Percentiles rank a stretch among this genome's conserved stretches.
These are phyloP conservation scores for Malassezia psittaci DNA, from an alignment of 1,284 basidiomycete species.

Conservation along the genomic window DNA sequence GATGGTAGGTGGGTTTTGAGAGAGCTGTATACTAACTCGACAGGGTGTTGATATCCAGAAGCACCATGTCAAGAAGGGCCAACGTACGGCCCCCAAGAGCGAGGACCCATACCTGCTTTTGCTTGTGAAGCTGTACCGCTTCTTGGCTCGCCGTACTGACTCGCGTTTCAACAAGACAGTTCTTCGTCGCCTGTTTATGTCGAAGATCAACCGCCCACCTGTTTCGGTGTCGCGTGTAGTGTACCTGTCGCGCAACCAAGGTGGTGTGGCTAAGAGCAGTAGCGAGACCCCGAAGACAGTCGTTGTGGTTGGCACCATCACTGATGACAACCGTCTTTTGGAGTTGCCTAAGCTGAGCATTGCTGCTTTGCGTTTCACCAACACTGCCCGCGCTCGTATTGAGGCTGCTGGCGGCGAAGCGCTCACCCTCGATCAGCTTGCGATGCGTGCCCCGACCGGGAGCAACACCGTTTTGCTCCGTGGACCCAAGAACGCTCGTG, in stretches of 20 bases:
- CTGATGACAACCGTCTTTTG: slow-evolving; percentile 84
- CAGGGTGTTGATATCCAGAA: slow-evolving; percentile 94
- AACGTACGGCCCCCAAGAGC: slow-evolving; percentile 87
- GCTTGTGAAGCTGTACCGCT: slow-evolving; percentile 99
- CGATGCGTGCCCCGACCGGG: slow-evolving; percentile 82
- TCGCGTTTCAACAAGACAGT: slow-evolving; percentile 94
- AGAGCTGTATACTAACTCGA: slow-evolving; percentile 4
- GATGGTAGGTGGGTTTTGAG: slow-evolving; percentile 12
- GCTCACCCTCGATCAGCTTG: slow-evolving; percentile 93
- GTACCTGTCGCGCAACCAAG: slow-evolving; percentile 45
- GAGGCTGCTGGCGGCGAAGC: slow-evolving; percentile 87
- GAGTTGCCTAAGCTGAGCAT: slow-evolving; percentile 83
- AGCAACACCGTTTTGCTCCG: slow-evolving; percentile 86
- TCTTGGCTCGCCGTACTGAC: slow-evolving; percentile 94
- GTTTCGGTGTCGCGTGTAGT: slow-evolving; percentile 56
- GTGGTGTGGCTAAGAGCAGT: slow-evolving; percentile 46
- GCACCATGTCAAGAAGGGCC: slow-evolving; percentile 99
- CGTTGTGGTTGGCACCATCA: slow-evolving; percentile 82
- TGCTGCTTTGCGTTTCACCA: slow-evolving; percentile 90
- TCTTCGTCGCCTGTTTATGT: slow-evolving; percentile 92
- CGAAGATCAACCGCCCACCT: slow-evolving; percentile 93
- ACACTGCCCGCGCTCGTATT: slow-evolving; percentile 84
- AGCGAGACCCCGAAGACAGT: slow-evolving; percentile 59
- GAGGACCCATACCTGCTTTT: slow-evolving; percentile 98
- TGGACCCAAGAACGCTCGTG: slow-evolving; percentile 83